Evolutionary conservation across 164 flowering plant genomes (phyloP).

Genomic region (Cinnamomum chago): DNA sequence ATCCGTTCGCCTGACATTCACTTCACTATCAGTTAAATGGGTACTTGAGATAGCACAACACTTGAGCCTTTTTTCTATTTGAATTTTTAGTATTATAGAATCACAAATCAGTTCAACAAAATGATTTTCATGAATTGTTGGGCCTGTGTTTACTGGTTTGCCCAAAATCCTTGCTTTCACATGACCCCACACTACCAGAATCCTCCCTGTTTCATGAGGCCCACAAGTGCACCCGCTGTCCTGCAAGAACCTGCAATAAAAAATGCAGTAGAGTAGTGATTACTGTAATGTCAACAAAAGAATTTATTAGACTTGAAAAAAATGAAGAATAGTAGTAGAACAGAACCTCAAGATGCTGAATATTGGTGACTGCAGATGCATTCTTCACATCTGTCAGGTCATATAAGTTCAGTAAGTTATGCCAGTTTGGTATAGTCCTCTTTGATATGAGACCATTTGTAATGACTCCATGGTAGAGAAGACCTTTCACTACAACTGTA

Average conservation of each 20-base stretch:
- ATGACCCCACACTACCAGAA: slow-evolving; percentile 83
- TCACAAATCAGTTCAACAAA: background rate
- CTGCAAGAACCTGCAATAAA: slow-evolving; percentile 77
- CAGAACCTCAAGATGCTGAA: slow-evolving; percentile 89
- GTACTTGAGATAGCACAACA: too few relatives aligned
- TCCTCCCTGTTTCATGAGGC: slow-evolving; percentile 79
- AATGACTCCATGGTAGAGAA: slow-evolving; percentile 79
- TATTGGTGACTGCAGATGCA: slow-evolving; percentile 63
- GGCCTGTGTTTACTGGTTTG: slow-evolving; percentile 64
- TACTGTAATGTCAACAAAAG: background rate
- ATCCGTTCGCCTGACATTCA: too few relatives aligned
- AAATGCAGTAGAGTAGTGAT: background rate
- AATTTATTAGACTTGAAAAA: background rate
- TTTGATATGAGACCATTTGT: slow-evolving; percentile 44
- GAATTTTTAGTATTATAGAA: too few relatives aligned
- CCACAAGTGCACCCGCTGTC: slow-evolving; percentile 87
- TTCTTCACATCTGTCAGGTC: slow-evolving; percentile 71
- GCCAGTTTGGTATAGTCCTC: slow-evolving; percentile 73
- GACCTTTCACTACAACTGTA: slow-evolving; percentile 47
- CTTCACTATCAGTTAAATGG: too few relatives aligned
- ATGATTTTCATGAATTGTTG: slow-evolving; percentile 16
- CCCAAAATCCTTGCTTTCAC: slow-evolving; percentile 84
- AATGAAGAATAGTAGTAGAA: slow-evolving; percentile 13
- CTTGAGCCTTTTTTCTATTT: background rate
- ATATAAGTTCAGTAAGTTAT: slow-evolving; percentile 49